Evolutionary conservation across 73 alveolate genomes (phyloP).

Genomic region (Blepharisma japonicum): DNA sequence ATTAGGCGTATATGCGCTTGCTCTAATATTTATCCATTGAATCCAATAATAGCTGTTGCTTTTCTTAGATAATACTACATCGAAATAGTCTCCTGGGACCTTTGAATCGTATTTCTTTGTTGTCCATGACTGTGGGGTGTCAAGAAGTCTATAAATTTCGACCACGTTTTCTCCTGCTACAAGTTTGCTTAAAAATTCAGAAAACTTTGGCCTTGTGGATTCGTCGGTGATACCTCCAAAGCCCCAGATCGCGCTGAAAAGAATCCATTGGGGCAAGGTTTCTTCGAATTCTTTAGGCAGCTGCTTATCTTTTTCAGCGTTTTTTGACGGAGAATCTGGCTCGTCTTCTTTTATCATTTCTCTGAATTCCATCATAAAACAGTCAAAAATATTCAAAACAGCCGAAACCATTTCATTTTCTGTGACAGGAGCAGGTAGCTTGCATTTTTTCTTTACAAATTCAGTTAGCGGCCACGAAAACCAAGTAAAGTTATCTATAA

Average conservation of each 20-base stretch:
- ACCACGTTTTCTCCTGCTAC: slow-evolving; percentile 63
- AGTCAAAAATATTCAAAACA: slow-evolving; percentile 48
- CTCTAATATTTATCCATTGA: neutral
- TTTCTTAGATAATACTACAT: neutral
- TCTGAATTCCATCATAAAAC: slow-evolving; percentile 8
- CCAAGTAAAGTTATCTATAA: neutral
- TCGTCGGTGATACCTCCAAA: slow-evolving; percentile 97
- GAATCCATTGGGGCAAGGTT: slow-evolving; percentile 68
- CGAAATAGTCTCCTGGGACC: slow-evolving; percentile 45
- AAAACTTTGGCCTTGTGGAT: slow-evolving; percentile 78
- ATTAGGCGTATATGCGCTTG: slow-evolving; percentile 31
- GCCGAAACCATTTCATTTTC: slow-evolving; percentile 70
- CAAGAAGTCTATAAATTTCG: slow-evolving; percentile 7
- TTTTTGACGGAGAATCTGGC: slow-evolving; percentile 23
- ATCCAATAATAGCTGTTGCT: neutral
- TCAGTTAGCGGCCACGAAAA: slow-evolving; percentile 30
- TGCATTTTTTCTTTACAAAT: slow-evolving; percentile 59
- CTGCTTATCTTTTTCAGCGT: slow-evolving; percentile 50
- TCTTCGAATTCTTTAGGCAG: slow-evolving; percentile 89
- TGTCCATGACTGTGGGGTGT: slow-evolving; percentile 35
- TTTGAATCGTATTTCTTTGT: slow-evolving; percentile 43
- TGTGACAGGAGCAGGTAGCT: slow-evolving; percentile 65
- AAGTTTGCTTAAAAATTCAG: slow-evolving; percentile 67
- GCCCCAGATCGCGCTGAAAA: slow-evolving; percentile 92
- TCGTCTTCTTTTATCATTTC: slow-evolving; percentile 6